Base-by-base conservation (phyloP, 371 early-diverging fungal genomes). In the Mucor lusitanicus region DNA sequence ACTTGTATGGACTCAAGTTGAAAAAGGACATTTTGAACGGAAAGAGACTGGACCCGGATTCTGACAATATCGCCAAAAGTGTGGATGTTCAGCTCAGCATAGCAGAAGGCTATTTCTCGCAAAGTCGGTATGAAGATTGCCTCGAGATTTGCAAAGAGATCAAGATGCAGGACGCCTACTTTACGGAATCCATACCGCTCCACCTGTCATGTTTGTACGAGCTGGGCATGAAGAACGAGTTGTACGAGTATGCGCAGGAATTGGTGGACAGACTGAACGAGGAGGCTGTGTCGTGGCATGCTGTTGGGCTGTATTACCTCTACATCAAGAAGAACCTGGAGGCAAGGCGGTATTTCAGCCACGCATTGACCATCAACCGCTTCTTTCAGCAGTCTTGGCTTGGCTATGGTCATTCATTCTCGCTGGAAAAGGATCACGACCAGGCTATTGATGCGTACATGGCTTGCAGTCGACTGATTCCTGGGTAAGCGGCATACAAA, bases 401-500 rank as follows among this genome's bases (percentile, higher is more conserved):
- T 23, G 94, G 91, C 5, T 90, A 85, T 67, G 95, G 88, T 0
- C 94, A 94, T 74, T 79, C 92, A n/a, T 91, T 91, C 73, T 85
- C 92, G 3, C 72, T 79, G 9, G 92, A 91, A 64, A 89, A 88
- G 0, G 91, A 92, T 25, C 85, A 88, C 59, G 94, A 95, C 53
- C 87, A 87, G 63, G 95, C 95, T 0, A 90, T 94, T 27, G 72
- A 84, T 28, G 92, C 91, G 0, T 95, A 94, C 68, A 69, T 82
- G 25, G 83, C 82, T 0, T 89, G 91, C 42, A 74, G 81, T 17
- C 80, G 84, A 64, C 71, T 88, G 28, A 85, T 88, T 53, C 85
- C 83, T 42, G 92, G 91, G 93, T 93, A 85, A 61, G 74, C 9
- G 39, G 40, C 40, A 37, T 37, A 15, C 40, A 30, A 6, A 23